phyloP scores from a whole-genome alignment of 306 rosid species.

The Pueraria montana region DNA sequence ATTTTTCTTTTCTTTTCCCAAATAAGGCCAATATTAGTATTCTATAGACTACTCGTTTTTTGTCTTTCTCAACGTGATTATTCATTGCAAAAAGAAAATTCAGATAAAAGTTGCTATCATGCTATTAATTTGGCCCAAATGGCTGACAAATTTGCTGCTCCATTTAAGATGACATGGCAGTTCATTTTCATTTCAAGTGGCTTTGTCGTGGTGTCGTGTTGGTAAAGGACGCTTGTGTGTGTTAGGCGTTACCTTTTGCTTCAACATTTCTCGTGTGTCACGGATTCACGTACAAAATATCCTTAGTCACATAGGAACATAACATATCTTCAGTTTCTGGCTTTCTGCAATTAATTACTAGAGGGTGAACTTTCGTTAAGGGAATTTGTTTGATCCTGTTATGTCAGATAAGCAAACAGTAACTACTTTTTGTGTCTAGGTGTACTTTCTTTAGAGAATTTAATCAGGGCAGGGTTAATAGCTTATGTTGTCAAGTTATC shows the following conservation, averaged over 20 bases:
- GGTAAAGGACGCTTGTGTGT: constrained; percentile 26
- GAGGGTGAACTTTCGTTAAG: background rate
- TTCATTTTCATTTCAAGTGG: background rate
- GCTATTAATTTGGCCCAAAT: constrained; percentile 28
- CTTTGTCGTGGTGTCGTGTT: constrained; percentile 36
- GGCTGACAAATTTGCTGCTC: background rate
- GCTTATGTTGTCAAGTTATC: constrained; percentile 12
- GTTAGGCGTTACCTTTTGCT: constrained; percentile 29
- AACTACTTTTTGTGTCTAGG: constrained; percentile 15
- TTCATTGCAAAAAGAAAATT: constrained; percentile 43
- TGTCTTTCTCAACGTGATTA: constrained; percentile 31
- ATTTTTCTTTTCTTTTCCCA: background rate
- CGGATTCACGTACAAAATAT: constrained; percentile 44
- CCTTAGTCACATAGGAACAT: background rate
- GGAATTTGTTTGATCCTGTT: constrained; percentile 2
- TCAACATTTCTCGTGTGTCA: constrained; percentile 48
- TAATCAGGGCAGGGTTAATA: background rate
- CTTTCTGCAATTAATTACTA: constrained; percentile 25
- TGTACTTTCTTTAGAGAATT: constrained; percentile 3
- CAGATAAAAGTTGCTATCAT: constrained; percentile 45
- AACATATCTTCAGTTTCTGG: constrained; percentile 11
- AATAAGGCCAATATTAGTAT: background rate
- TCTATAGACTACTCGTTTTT: background rate
- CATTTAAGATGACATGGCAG: constrained; percentile 19
- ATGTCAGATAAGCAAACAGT: background rate